Evolutionary conservation across 805 yeast species (phyloP), one percentile per base, ranked within the genome.

Genomic region (Candida maesae): DNA sequence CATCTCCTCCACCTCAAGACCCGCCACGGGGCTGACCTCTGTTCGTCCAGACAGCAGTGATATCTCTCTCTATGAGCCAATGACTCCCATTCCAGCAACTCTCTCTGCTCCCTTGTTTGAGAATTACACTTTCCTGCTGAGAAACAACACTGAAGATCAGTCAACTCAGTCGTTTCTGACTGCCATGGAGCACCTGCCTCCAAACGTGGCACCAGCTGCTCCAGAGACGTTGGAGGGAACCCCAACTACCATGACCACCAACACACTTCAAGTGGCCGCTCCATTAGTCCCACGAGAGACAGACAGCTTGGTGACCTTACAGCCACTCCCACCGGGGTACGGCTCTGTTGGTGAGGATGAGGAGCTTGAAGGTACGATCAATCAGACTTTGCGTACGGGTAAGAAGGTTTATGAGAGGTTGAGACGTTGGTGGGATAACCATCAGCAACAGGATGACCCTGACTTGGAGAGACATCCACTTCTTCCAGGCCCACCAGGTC

Each of bases 1-100:
- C 21, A 45, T 50, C 26, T 51, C 55, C 24, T 41, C 53, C 23
- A 41, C 39, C 2, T 46, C 51, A 10, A 33, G 43, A 14, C 43
- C 44, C 19, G 9, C 37, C 6, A 30, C 41, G 19, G 33, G 33
- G 13, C 36, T 23, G 3, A 7, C 31, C 12, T 19, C 38, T 2
- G 12, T 32, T 9, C 21, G 33, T 16, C 11, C 38, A 12, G 27
- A 10, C 15, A 13, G 11, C 6, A 36, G 19, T 13, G 36, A 26
- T 15, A 14, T 18, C 11, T 30, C 37, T 14, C 7, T 21, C 13
- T 33, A 9, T 5, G 36, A 14, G 10, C 32, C 23, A 7, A n/a
- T 24, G 6, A 15, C n/a, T 10, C 11, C 17, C 28, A 14, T 13
- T 4, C 15, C 26, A 10, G 33, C 23, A 9, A 35, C 18, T 4